phyloP scores from a whole-genome alignment of 768 basidiomycete genomes.

The Coprinopsis cinerea region DNA sequence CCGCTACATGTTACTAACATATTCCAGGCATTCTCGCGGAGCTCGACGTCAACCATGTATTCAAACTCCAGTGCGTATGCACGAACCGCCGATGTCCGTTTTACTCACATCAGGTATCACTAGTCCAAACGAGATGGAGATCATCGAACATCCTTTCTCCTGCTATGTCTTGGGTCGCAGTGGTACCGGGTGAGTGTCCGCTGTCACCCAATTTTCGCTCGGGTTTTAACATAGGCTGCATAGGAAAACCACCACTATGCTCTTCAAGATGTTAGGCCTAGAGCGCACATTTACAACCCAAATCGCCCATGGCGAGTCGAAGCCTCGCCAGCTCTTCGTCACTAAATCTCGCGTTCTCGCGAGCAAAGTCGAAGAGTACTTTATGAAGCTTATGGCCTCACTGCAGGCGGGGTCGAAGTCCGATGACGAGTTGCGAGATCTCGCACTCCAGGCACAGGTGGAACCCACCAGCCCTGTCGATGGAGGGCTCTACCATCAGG shows the following conservation, averaged over 20 bases:
- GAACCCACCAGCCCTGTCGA: background rate
- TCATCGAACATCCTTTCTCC: slow-evolving; percentile 8
- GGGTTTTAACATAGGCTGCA: background rate
- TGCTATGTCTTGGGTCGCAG: slow-evolving; percentile 10
- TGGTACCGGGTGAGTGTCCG: slow-evolving; percentile 6
- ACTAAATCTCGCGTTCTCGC: slow-evolving; percentile 9
- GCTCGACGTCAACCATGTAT: slow-evolving; percentile 9
- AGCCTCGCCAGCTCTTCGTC: slow-evolving; percentile 10
- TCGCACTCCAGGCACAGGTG: background rate
- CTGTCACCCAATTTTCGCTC: background rate
- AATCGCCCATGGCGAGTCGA: background rate
- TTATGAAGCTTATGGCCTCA: background rate
- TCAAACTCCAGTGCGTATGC: slow-evolving; percentile 4
- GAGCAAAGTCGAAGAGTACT: slow-evolving; percentile 4
- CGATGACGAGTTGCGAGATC: background rate
- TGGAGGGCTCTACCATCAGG: slow-evolving; percentile 13
- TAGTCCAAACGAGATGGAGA: slow-evolving; percentile 10
- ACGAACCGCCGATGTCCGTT: background rate
- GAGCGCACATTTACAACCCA: background rate
- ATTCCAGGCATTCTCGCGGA: slow-evolving; percentile 4
- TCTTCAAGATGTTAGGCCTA: slow-evolving; percentile 10
- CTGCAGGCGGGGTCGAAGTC: background rate
- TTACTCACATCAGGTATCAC: background rate
- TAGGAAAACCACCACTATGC: slow-evolving; percentile 10
- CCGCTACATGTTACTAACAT: background rate